A percentile compares a stretch with the other conserved stretches of the same genome.
Evolutionary conservation across 2,329 filamentous ascomycete genomes (phyloP).

Genomic region (Talaromyces sp.): DNA sequence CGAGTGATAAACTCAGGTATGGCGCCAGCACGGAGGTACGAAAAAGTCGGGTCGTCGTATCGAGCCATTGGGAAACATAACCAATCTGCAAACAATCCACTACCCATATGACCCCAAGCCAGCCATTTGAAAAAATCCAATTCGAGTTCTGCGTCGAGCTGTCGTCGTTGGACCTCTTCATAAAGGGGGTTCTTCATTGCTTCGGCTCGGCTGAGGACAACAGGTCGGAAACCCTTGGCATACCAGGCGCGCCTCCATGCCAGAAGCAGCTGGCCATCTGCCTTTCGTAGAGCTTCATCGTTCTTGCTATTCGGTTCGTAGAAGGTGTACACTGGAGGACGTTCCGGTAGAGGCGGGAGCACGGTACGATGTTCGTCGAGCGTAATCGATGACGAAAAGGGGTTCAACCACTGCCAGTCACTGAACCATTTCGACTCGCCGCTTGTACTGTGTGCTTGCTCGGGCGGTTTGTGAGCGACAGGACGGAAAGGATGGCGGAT

Average conservation of each 20-base stretch:
- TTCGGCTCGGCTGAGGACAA: conserved; percentile 76
- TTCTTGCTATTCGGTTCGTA: conserved; percentile 70
- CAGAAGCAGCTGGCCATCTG: conserved; percentile 75
- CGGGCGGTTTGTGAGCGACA: conserved; percentile 68
- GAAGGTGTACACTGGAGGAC: conserved; percentile 84
- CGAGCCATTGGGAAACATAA: conserved; percentile 81
- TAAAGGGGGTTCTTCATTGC: conserved; percentile 82
- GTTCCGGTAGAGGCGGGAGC: conserved; percentile 69
- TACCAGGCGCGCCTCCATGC: conserved; percentile 94
- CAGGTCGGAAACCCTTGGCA: conserved; percentile 85
- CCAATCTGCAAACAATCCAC: conserved; percentile 75
- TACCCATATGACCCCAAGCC: conserved; percentile 88
- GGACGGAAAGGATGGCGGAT: conserved; percentile 62
- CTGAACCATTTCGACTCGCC: conserved; percentile 81
- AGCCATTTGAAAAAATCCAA: conserved; percentile 79
- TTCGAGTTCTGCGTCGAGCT: conserved; percentile 61
- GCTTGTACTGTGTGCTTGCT: conserved; percentile 74
- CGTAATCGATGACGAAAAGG: conserved; percentile 77
- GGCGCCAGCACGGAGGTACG: conserved; percentile 71
- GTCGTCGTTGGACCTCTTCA: conserved; percentile 58
- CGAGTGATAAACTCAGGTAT: conserved; percentile 68
- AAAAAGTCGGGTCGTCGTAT: conserved; percentile 69
- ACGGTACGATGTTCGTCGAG: conserved; percentile 81
- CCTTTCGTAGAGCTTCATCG: conserved; percentile 63
- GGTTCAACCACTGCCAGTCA: conserved; percentile 86